These are phyloP conservation scores for Kickxella alabastrina DNA, from an alignment of 192 early-diverging fungal genomes.

Conservation along the genomic window DNA sequence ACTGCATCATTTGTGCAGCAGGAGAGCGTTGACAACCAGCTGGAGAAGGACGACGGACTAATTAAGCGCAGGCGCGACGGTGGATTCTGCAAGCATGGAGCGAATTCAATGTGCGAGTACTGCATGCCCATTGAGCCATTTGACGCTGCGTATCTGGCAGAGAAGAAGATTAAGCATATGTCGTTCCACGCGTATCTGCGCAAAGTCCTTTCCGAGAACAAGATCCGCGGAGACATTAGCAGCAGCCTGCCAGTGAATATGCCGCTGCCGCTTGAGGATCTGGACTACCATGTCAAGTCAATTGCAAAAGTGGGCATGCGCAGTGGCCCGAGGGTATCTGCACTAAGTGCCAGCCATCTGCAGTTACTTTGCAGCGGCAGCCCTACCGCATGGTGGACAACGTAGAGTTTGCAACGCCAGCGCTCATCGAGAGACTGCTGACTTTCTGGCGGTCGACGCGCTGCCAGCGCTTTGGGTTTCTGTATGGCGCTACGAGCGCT, in stretches of 20 bases:
- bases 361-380: conserved; percentile 86
- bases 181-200: conserved; percentile 90
- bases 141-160: conserved; percentile 78
- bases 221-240: conserved; percentile 51
- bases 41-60: conserved; percentile 78
- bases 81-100: conserved; percentile 63
- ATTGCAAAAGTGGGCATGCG: conserved; percentile 77
- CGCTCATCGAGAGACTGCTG: conserved; percentile 80
- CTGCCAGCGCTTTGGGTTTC: conserved; percentile 86
- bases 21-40: conserved; percentile 73
- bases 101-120: conserved; percentile 45
- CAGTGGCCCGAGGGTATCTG: conserved; percentile 95
- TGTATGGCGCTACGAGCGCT: conserved; percentile 92
- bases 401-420: conserved; percentile 83
- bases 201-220: conserved; percentile 67
- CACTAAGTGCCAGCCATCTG: conserved; percentile 94
- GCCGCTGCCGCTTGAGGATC: conserved; percentile 83
- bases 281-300: conserved; percentile 70
- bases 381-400: conserved; percentile 94
- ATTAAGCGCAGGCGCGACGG: conserved; percentile 76
- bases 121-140: conserved; percentile 66
- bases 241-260: conserved; percentile 49
- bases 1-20: conserved; percentile 35
- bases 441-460: conserved; percentile 84
- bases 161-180: conserved; percentile 96